Percentiles rank a stretch among this genome's conserved stretches.
phyloP scores from a whole-genome alignment of 176 grass and related monocot species.

The Oryza glumipatula region DNA sequence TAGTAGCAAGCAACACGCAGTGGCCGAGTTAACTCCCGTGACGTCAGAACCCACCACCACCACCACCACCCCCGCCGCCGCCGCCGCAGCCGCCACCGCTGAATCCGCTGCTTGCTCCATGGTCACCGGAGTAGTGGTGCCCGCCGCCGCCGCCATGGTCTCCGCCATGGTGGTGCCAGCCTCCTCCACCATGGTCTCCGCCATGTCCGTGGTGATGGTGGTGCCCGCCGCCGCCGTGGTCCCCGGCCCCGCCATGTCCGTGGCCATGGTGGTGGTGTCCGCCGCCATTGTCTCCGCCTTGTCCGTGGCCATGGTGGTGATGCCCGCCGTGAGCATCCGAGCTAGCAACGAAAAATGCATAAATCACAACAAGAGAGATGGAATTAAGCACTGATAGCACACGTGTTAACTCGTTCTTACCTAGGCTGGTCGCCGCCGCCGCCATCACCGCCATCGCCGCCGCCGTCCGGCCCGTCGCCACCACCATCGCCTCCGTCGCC shows the following conservation, averaged over 20 bases:
- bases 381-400: no score
- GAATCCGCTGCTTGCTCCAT: background rate
- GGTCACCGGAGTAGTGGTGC: constrained; percentile 4
- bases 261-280: background rate
- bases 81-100: background rate
- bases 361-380: no score
- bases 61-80: no score
- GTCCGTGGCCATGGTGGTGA: no score
- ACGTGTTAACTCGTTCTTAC: no score
- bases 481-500: background rate
- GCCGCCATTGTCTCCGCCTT: background rate
- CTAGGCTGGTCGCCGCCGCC: no score
- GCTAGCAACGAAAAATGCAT: no score
- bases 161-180: background rate
- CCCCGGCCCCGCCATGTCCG: background rate
- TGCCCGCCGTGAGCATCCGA: no score
- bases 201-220: background rate
- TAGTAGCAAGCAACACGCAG: no score
- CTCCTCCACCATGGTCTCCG: background rate
- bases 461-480: background rate
- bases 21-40: no score
- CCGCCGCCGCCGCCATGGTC: background rate
- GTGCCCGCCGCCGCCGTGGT: background rate
- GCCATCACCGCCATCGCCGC: no score
- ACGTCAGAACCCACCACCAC: background rate